Evolutionary conservation across 306 rosid species (phyloP), one percentile per base, ranked within the genome.

Genomic region (Vigna unguiculata): DNA sequence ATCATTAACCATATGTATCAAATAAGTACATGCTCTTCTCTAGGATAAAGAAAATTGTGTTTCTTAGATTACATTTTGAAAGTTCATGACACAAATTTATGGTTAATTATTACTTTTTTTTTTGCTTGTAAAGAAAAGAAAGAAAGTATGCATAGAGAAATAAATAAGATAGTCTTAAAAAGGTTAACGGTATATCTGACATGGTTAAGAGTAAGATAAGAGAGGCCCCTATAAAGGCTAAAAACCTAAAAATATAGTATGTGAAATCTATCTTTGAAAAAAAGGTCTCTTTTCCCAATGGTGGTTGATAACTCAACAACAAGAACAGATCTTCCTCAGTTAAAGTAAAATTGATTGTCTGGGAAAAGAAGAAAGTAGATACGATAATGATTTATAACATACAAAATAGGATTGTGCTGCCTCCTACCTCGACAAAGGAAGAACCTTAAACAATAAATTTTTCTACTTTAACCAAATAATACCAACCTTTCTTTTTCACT

Each of bases 351-450:
- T 69, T 71, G 78, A 28, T 49, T 61, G 54, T 57, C 40, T 49
- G 32, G 69, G 46, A 43, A 58, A 74, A 17, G 59, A 74, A 74
- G 57, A 74, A 74, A 74, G 78, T 25, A 60, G 58, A 62, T 43
- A 45, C 59, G 69, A 59, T 58, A 19, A 74, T 74, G 69, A 74
- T 74, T 74, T 72, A n/a, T 74, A 74, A 59, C 59, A 59, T 74
- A 25, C 14, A 58, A 74, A 38, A 73, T 38, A 25, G 77, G 80
- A 77, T 72, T 81, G 40, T 81, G 88, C 78, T 69, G 68, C 83
- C 85, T 77, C 13, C 75, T 79, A 19, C 17, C 74, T 51, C 51
- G 83, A 68, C 88, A 84, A 72, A 72, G 65, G 30, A 51, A 68
- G 71, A 76, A 84, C 77, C 73, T 13, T 48, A 24, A 20, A 52